Conservation (phyloP, 176 grass and related monocot genomes). For the Paspalum vaginatum region DNA sequence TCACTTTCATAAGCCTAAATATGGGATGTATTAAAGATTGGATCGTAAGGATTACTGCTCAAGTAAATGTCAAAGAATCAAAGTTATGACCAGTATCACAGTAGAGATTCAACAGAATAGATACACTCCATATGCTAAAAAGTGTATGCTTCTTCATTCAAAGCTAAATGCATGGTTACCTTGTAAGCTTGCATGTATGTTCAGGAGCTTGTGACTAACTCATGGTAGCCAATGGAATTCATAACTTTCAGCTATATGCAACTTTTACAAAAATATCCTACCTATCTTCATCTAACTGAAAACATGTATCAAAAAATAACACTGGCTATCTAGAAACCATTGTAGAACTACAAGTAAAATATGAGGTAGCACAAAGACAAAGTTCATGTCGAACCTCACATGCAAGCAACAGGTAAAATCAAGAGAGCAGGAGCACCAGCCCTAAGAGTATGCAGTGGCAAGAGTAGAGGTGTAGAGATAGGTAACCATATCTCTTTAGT, state of each 20-base stretch:
- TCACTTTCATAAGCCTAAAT: conserved; percentile 78
- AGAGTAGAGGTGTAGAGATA: not conserved
- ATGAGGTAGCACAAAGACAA: conserved; percentile 17
- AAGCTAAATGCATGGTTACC: not conserved
- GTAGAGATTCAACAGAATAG: conserved; percentile 22
- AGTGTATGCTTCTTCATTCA: not conserved
- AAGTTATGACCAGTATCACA: conserved; percentile 9
- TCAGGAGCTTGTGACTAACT: not conserved
- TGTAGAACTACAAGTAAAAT: conserved; percentile 10
- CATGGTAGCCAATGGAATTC: not conserved
- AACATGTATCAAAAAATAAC: conserved; percentile 10
- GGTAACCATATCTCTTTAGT: not conserved
- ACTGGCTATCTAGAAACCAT: not conserved
- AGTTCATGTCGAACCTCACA: not conserved
- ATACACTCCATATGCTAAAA: conserved; percentile 1
- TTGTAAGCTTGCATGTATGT: conserved; percentile 9
- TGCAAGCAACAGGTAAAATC: not conserved
- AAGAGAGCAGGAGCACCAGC: not conserved
- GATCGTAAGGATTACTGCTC: conserved; percentile 10
- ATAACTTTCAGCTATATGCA: not conserved
- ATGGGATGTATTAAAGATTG: conserved; percentile 7
- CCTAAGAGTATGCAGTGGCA: not conserved
- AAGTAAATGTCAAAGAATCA: not conserved
- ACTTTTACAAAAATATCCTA: not conserved
- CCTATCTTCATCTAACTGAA: conserved; percentile 19